Conservation (phyloP, 2,329 filamentous ascomycete species). For the Xylariaceae sp. region DNA sequence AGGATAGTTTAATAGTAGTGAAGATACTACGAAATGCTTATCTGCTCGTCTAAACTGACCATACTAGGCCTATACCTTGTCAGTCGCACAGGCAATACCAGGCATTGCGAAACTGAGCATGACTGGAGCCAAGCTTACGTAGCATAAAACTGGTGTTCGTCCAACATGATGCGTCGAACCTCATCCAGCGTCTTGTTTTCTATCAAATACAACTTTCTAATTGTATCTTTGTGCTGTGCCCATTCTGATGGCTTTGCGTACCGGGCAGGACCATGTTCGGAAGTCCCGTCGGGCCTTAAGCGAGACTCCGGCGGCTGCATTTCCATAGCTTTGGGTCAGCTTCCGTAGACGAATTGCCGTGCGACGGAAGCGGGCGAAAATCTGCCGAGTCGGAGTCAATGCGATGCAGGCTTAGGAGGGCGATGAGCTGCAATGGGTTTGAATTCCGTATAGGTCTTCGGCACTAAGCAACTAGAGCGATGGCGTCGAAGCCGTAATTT, state of each 20-base stretch:
- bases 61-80: constrained; percentile 45
- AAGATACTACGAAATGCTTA: constrained; percentile 14
- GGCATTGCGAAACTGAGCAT: background rate
- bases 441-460: too few species aligned
- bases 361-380: too few species aligned
- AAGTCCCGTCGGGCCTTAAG: constrained; percentile 14
- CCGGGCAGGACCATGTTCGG: constrained; percentile 22
- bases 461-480: too few species aligned
- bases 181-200: constrained; percentile 49
- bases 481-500: too few species aligned
- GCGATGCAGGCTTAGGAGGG: too few species aligned
- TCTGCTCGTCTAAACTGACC: constrained; percentile 22
- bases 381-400: too few species aligned
- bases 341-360: constrained; percentile 7
- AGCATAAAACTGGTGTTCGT: constrained; percentile 46
- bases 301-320: constrained; percentile 23
- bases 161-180: constrained; percentile 48
- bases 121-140: constrained; percentile 42
- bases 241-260: constrained; percentile 35
- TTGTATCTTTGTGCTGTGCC: constrained; percentile 38
- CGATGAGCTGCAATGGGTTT: too few species aligned
- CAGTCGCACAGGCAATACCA: constrained; percentile 11
- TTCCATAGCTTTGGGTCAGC: too few species aligned
- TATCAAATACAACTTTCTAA: constrained; percentile 48
- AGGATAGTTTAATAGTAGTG: constrained; percentile 9